phyloP scores from a whole-genome alignment of 1,139 yeast genomes.

The Hanseniaspora uvarum region DNA sequence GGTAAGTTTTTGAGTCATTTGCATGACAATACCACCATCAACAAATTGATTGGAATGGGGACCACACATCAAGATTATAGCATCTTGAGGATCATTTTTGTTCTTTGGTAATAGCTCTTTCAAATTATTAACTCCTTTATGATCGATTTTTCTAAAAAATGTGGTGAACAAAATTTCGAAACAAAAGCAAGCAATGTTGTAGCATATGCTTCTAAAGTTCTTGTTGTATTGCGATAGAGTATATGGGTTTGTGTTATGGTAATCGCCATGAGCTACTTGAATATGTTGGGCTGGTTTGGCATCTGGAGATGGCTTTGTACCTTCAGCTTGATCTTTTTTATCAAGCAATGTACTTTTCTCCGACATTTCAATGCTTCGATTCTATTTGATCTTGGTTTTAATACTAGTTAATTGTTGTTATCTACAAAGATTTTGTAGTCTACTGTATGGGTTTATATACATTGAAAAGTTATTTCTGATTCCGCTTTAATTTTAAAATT shows the following conservation, averaged over 20 bases:
- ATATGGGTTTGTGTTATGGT: slow-evolving; percentile 2
- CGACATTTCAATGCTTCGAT: background rate
- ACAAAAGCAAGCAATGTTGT: slow-evolving; percentile 24
- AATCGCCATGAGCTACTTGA: slow-evolving; percentile 2
- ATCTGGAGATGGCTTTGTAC: background rate
- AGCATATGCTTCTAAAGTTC: slow-evolving; percentile 16
- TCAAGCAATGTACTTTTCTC: slow-evolving; percentile 5
- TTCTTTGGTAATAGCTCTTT: slow-evolving; percentile 30
- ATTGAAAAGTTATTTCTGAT: background rate
- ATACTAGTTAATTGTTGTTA: background rate
- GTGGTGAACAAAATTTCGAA: slow-evolving; percentile 25
- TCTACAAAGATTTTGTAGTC: background rate
- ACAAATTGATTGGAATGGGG: slow-evolving; percentile 78
- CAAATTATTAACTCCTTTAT: slow-evolving; percentile 50
- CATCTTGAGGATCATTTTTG: slow-evolving; percentile 37
- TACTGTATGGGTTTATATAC: background rate
- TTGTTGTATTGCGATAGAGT: slow-evolving; percentile 6
- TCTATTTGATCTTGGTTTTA: background rate
- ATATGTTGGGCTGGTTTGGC: background rate
- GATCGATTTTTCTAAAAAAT: slow-evolving; percentile 54
- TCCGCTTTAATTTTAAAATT: too few species aligned
- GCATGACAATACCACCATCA: slow-evolving; percentile 55
- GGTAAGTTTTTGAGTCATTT: slow-evolving; percentile 15
- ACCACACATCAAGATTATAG: slow-evolving; percentile 66
- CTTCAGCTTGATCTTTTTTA: background rate